Evolutionary conservation across 1,139 yeast genomes (phyloP), one percentile per base, ranked within the genome.

Genomic region (Schwanniomyces etchellsii): DNA sequence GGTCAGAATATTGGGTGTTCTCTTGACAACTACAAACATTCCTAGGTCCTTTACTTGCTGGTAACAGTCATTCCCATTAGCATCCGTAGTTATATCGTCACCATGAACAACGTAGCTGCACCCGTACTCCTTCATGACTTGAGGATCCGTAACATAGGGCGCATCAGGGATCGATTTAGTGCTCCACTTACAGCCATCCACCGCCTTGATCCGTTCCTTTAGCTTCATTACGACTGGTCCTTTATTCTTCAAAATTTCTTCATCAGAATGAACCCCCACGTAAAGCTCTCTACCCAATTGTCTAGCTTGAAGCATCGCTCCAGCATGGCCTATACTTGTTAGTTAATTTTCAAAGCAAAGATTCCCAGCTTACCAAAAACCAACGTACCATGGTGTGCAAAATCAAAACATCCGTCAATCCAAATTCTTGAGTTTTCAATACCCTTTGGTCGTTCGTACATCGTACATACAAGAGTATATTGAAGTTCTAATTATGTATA

Each of bases 351-450:
- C 4, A 18, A 13, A 24, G 24, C 16, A 5, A 16, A 12, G n/a
- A 14, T 23, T 16, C 16, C 14, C 13, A 23, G 12, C 12, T 7
- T 9, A 7, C 25, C 14, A 21, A 15, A n/a, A 18, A 23, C 11
- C 14, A 11, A 62, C 78, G 33, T 63, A 70, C 91, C 98, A 48
- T 91, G 97, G 52, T 91, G 98, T 24, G 95, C 86, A 60, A 91
- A 91, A 54, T 91, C 98, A 59, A 91, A 91, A 50, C 98, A 91
- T 1, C 98, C 98, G 52, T 91, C 98, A 25, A 91, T 77, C 98
- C 97, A 91, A 39, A 88, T 79, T 35, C 60, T 53, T 35, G 60
- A 48, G 31, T 60, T 44, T 35, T 64, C 71, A 28, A 67, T 66
- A 14, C 70, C 74, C 31, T 54, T 60, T n/a, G 73, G 73, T 44